Percentiles rank a stretch among this genome's conserved stretches.
Evolutionary conservation across 768 basidiomycete species (phyloP).

Genomic region (Lactarius quietus): DNA sequence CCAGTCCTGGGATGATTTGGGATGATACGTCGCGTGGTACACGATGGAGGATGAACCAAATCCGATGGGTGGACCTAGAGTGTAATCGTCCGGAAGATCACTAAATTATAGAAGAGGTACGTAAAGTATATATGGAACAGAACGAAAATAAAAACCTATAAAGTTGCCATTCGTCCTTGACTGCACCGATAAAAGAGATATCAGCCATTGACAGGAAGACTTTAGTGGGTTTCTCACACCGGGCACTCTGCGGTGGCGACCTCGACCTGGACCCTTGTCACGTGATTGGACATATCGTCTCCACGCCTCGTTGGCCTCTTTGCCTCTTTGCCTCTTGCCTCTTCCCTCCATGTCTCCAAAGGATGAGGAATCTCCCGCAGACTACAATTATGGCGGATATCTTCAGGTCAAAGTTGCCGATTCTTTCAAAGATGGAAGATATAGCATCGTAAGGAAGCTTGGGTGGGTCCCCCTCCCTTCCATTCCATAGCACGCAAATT

Average conservation of each 20-base stretch:
- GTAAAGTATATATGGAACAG: not conserved
- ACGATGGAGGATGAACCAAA: slow-evolving; percentile 93
- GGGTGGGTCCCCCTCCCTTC: slow-evolving; percentile 55
- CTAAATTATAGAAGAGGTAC: slow-evolving; percentile 37
- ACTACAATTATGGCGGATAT: slow-evolving; percentile 81
- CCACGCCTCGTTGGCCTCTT: not conserved
- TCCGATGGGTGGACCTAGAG: slow-evolving; percentile 73
- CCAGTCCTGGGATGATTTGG: slow-evolving; percentile 33
- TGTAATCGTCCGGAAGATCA: slow-evolving; percentile 68
- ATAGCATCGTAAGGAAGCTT: slow-evolving; percentile 84
- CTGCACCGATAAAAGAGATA: slow-evolving; percentile 67
- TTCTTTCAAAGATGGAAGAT: slow-evolving; percentile 78
- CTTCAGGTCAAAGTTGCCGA: slow-evolving; percentile 62
- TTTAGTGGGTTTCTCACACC: not conserved
- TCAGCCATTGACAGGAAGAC: not conserved
- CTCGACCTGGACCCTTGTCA: not conserved
- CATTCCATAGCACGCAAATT: slow-evolving; percentile 5
- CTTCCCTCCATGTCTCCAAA: slow-evolving; percentile 57
- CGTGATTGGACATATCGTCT: not conserved
- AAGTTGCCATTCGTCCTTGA: slow-evolving; percentile 79
- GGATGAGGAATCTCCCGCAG: slow-evolving; percentile 80
- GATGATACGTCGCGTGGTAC: slow-evolving; percentile 67
- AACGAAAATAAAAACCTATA: slow-evolving; percentile 52
- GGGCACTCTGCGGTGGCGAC: not conserved
- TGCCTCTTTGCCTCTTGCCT: slow-evolving; percentile 34